These are phyloP conservation scores for Harringtonia aguacate DNA, from an alignment of 2,329 filamentous ascomycete species.

Conservation along the genomic window DNA sequence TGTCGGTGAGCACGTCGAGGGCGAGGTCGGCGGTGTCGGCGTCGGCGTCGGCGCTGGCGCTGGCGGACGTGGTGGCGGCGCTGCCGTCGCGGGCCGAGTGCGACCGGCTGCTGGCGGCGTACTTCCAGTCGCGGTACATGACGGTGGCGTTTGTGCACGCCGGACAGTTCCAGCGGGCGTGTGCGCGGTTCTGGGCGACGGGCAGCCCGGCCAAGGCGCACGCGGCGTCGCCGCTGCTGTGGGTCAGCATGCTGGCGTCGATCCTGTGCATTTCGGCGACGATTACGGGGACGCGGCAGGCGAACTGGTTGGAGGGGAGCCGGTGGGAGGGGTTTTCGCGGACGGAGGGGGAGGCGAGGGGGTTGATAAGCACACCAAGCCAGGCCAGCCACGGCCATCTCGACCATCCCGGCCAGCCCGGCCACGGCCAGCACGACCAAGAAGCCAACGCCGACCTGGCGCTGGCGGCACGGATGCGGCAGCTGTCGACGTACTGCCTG, in stretches of 20 bases:
- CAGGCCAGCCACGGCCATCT: no score
- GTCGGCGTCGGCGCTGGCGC: no score
- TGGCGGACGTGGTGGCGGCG: constrained; percentile 19
- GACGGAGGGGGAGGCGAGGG: no score
- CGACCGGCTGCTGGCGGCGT: constrained; percentile 24
- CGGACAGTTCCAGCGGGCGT: constrained; percentile 35
- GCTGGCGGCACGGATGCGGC: constrained; percentile 6
- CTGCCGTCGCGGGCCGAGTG: constrained; percentile 25
- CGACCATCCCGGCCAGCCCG: no score
- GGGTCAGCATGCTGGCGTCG: constrained; percentile 40
- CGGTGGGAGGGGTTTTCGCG: constrained; percentile 9
- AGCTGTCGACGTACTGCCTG: constrained; percentile 33
- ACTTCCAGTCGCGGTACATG: constrained; percentile 28
- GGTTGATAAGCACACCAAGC: no score
- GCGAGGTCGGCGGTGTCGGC: no score
- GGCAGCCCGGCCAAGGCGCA: constrained; percentile 16
- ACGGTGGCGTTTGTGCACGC: constrained; percentile 27
- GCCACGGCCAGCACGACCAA: no score
- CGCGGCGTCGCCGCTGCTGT: constrained; percentile 28
- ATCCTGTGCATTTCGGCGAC: constrained; percentile 29
- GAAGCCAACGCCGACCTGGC: constrained; percentile 7
- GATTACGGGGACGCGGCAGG: constrained; percentile 15
- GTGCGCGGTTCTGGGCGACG: constrained; percentile 33
- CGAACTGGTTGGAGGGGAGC: constrained; percentile 10
- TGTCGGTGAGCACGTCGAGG: no score